These are phyloP conservation scores for Pythium chondricola DNA, from an alignment of 352 stramenopile genomes.

Conservation along the genomic window DNA sequence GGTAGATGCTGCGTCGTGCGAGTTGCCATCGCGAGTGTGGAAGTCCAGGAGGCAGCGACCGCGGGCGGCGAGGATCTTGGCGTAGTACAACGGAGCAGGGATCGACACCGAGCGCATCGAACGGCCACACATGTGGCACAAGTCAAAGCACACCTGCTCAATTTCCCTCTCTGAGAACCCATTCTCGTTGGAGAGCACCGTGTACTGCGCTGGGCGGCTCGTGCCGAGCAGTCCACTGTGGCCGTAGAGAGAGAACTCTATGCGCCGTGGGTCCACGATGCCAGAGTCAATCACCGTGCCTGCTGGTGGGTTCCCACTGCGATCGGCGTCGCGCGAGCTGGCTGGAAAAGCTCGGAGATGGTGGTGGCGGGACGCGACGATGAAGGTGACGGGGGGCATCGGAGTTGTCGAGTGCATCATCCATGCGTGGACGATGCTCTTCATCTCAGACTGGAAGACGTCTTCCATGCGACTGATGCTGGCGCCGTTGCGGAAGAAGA, in stretches of 20 bases:
- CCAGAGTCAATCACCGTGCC: slow-evolving; percentile 1
- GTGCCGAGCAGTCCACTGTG: background rate
- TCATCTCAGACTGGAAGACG: background rate
- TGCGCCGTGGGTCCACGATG: slow-evolving; percentile 1
- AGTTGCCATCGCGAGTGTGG: background rate
- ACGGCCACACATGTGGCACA: slow-evolving; percentile 2
- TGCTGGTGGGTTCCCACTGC: background rate
- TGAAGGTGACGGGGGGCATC: background rate
- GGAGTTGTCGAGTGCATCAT: background rate
- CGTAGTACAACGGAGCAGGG: slow-evolving; percentile 4
- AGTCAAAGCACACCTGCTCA: slow-evolving; percentile 7
- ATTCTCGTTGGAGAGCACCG: background rate
- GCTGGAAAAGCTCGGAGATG: background rate
- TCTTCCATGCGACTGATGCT: background rate
- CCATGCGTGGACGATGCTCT: background rate
- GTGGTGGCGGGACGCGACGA: slow-evolving; percentile 1
- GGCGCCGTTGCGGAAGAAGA: background rate
- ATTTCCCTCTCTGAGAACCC: background rate
- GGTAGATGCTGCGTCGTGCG: slow-evolving; percentile 3
- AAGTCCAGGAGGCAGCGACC: background rate
- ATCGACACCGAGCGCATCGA: background rate
- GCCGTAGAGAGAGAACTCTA: slow-evolving; percentile 3
- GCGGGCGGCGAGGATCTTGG: background rate
- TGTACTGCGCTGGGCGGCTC: slow-evolving; percentile 7
- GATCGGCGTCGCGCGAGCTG: background rate